Evolutionary conservation across 192 early-diverging fungal genomes (phyloP), one percentile per base, ranked within the genome.

Genomic region (Rhizoclosmatium sp.): DNA sequence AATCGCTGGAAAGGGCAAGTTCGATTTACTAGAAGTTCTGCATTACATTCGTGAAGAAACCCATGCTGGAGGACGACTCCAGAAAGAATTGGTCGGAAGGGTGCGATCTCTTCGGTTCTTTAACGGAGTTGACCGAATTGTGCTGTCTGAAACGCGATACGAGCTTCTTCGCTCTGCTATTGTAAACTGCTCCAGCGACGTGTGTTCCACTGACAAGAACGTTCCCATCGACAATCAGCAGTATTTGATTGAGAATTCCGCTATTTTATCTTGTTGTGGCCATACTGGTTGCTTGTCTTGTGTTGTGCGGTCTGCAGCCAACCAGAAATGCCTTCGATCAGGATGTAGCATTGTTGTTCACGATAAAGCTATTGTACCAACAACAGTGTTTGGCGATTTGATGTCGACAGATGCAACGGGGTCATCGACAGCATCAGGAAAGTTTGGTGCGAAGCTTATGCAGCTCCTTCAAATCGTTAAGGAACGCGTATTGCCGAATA

Each of bases 61-160:
- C 12, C 78, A 79, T 67, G 59, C 40, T 12, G 79, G 81, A 19
- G 81, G 82, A 9, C 59, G 74, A 23, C 44, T 78, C 19, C 59
- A 71, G 14, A 80, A 81, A 44, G 85, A 87, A 67, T 62, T 87
- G 21, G 60, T 76, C 4, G 82, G 82, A 41, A 80, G 85, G 9
- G 69, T 82, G n/a, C 80, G 85, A 3, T 87, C 85, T 7, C 69
- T 87, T 3, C 78, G 85, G 9, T 87, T 84, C 72, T 81, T 87
- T 62, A 54, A 45, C 4, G 48, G 61, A 54, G 81, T 87, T 9
- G 79, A 82, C 21, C 74, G 47, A 5, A 67, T 76, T 48, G 75
- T 76, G 19, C 75, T 76, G 3, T 76, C 75, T n/a, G 75, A 67
- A 10, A 19, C 42, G 46, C 44, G 65, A 47, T 66, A 51, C 23